Conservation (phyloP, 2,329 filamentous ascomycete genomes). For the Pseudogymnoascus sp. region DNA sequence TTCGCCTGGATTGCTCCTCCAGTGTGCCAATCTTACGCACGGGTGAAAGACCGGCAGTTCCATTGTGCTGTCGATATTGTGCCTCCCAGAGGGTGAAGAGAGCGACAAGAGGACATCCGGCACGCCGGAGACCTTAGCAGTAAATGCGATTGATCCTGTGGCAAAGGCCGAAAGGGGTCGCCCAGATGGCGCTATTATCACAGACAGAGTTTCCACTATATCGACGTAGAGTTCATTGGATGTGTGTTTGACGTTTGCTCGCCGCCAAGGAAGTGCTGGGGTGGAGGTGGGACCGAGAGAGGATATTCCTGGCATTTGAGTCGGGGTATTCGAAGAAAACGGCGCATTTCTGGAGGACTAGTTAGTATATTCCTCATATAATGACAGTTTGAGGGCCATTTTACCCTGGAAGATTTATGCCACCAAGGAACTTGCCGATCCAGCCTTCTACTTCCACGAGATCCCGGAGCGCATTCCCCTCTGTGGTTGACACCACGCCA, state of each 20-base stretch:
- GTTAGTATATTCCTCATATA: neutral
- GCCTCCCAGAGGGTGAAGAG: constrained; percentile 72
- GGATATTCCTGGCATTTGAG: constrained; percentile 26
- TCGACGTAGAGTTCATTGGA: constrained; percentile 97
- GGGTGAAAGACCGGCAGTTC: constrained; percentile 93
- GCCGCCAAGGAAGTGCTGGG: constrained; percentile 72
- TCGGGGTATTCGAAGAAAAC: constrained; percentile 22
- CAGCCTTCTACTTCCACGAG: constrained; percentile 86
- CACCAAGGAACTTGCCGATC: constrained; percentile 80
- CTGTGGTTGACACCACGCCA: constrained; percentile 80
- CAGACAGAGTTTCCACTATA: constrained; percentile 79
- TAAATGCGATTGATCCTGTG: constrained; percentile 90
- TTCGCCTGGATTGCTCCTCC: constrained; percentile 82
- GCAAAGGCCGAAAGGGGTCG: constrained; percentile 79
- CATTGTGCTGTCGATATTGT: constrained; percentile 66
- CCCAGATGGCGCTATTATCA: constrained; percentile 86
- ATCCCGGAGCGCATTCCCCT: constrained; percentile 86
- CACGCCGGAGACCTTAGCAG: constrained; percentile 86
- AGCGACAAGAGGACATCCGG: constrained; percentile 82
- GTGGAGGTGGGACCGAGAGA: constrained; percentile 35
- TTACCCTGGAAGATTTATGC: constrained; percentile 74
- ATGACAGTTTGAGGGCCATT: constrained; percentile 15
- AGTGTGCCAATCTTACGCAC: constrained; percentile 82
- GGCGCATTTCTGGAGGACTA: neutral
- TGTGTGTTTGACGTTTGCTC: constrained; percentile 87